These are phyloP conservation scores for Coemansia sp. DNA, from an alignment of 192 early-diverging fungal genomes.

Conservation along the genomic window DNA sequence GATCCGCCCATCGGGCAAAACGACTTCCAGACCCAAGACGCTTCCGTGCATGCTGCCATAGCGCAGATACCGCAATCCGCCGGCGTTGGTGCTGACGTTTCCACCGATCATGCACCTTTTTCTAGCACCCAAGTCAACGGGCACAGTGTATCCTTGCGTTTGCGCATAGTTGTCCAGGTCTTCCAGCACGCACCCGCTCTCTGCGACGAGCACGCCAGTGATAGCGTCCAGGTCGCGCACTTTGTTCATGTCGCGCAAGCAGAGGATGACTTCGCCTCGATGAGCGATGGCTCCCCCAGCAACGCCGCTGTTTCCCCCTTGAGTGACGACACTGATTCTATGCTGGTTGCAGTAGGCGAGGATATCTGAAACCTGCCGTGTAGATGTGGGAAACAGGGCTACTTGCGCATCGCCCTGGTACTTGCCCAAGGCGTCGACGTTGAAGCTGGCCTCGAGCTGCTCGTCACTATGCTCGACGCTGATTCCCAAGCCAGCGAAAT, in stretches of 20 bases:
- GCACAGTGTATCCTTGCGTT: slow-evolving; percentile 85
- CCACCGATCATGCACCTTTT: slow-evolving; percentile 95
- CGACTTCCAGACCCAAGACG: slow-evolving; percentile 91
- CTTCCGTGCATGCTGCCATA: slow-evolving; percentile 95
- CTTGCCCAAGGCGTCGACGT: slow-evolving; percentile 89
- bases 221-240: slow-evolving; percentile 69
- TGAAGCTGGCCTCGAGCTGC: slow-evolving; percentile 31
- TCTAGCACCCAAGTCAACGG: slow-evolving; percentile 84
- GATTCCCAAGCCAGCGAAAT: slow-evolving; percentile 27
- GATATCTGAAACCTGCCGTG: slow-evolving; percentile 79
- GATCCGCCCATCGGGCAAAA: slow-evolving; percentile 87
- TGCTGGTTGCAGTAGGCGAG: slow-evolving; percentile 84
- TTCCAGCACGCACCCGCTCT: slow-evolving; percentile 90
- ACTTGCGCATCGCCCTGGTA: slow-evolving; percentile 78
- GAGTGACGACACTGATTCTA: slow-evolving; percentile 83
- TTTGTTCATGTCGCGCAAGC: slow-evolving; percentile 72
- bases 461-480: slow-evolving; percentile 9
- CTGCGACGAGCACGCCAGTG: slow-evolving; percentile 81
- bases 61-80: slow-evolving; percentile 88
- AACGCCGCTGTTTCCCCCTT: slow-evolving; percentile 96
- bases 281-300: slow-evolving; percentile 92
- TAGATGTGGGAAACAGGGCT: slow-evolving; percentile 79
- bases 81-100: slow-evolving; percentile 97
- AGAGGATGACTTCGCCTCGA: slow-evolving; percentile 87
- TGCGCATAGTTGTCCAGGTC: slow-evolving; percentile 79